These are phyloP conservation scores for Ashbya aceris DNA, from an alignment of 1,139 yeast genomes.

Conservation along the genomic window DNA sequence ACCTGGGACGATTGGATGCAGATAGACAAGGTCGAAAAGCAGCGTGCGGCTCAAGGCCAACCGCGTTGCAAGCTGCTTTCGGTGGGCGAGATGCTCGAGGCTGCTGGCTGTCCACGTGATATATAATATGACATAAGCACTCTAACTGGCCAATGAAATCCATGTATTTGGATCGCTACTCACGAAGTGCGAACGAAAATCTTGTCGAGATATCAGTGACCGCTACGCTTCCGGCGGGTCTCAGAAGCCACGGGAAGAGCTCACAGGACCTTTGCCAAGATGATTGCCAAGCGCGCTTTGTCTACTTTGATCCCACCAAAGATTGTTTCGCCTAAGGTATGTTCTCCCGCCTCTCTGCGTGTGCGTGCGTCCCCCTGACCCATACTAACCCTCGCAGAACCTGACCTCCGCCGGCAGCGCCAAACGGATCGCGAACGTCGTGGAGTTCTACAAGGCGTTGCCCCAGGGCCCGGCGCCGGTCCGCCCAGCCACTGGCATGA, in stretches of 20 bases:
- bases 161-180: not conserved
- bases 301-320: conserved; percentile 97
- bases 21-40: conserved; percentile 47
- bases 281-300: conserved; percentile 82
- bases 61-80: conserved; percentile 33
- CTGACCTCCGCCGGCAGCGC: conserved; percentile 93
- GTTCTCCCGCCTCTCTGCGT: conserved; percentile 28
- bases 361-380: not conserved
- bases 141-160: not conserved
- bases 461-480: conserved; percentile 86
- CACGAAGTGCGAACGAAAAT: not conserved
- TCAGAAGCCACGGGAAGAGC: not conserved
- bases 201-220: not conserved
- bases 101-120: not conserved
- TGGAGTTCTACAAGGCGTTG: conserved; percentile 86
- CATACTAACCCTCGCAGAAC: conserved; percentile 41
- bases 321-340: conserved; percentile 90
- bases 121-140: not conserved
- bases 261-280: conserved; percentile 4
- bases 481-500: conserved; percentile 58
- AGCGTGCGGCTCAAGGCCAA: conserved; percentile 34
- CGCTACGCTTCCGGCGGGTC: conserved; percentile 2
- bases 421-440: conserved; percentile 92
- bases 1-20: conserved; percentile 69
- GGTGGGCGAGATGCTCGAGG: conserved; percentile 10